Percentiles rank a stretch among this genome's conserved stretches.
phyloP scores from a whole-genome alignment of 768 basidiomycete genomes.

The Dentipellis sp. region DNA sequence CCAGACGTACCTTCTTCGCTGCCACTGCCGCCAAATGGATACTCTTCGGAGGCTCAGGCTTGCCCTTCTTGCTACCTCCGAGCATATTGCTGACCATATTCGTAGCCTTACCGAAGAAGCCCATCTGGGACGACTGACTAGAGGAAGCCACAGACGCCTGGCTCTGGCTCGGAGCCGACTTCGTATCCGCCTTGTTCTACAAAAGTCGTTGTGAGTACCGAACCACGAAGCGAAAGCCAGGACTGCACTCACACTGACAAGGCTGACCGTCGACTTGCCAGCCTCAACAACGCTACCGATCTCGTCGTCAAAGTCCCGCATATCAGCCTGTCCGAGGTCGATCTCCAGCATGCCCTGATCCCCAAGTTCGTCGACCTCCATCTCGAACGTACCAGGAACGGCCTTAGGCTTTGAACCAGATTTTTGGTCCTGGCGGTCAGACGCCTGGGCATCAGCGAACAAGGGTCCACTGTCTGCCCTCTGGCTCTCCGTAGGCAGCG shows the following conservation, averaged over 20 bases:
- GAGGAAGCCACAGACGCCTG: slow-evolving; percentile 47
- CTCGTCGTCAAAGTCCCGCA: slow-evolving; percentile 29
- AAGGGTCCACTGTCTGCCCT: slow-evolving; percentile 14
- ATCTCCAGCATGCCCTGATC: slow-evolving; percentile 1
- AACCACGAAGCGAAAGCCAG: neutral
- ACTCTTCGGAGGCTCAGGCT: slow-evolving; percentile 66
- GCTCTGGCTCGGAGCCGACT: slow-evolving; percentile 33
- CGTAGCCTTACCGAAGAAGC: slow-evolving; percentile 64
- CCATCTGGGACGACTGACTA: slow-evolving; percentile 26
- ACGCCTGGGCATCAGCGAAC: neutral
- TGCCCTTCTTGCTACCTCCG: slow-evolving; percentile 57
- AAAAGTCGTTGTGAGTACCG: neutral
- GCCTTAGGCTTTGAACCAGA: neutral
- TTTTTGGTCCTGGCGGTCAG: neutral
- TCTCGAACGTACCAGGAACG: slow-evolving; percentile 1
- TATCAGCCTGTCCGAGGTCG: slow-evolving; percentile 25
- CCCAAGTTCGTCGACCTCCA: slow-evolving; percentile 10
- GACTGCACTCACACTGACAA: slow-evolving; percentile 31
- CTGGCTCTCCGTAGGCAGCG: slow-evolving; percentile 52
- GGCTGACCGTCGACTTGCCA: slow-evolving; percentile 27
- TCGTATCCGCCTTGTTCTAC: slow-evolving; percentile 14
- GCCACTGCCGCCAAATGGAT: slow-evolving; percentile 73
- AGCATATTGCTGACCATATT: slow-evolving; percentile 61
- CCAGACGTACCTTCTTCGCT: slow-evolving; percentile 71
- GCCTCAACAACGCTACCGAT: slow-evolving; percentile 24